Conservation (phyloP, 2,329 filamentous ascomycete species). For the Claviceps fusiformis region DNA sequence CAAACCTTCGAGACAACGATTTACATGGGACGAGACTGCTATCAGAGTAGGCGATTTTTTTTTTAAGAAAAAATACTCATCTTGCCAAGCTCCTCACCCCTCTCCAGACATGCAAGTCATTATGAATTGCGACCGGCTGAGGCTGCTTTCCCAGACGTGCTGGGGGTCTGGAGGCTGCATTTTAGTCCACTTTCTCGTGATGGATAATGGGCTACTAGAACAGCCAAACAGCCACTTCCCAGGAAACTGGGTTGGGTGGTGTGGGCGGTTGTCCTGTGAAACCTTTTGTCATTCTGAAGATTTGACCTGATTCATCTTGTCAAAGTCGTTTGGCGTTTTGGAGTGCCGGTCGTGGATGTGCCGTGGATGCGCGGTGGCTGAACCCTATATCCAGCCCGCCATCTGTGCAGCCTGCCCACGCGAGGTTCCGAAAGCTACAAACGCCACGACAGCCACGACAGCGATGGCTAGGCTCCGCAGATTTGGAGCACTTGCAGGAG, state of each 20-base stretch:
- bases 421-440: conserved; percentile 9
- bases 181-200: neutral
- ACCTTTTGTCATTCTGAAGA: neutral
- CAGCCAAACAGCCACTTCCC: conserved; percentile 1
- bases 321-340: neutral
- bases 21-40: neutral
- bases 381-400: neutral
- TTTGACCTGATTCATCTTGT: neutral
- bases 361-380: neutral
- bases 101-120: neutral
- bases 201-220: neutral
- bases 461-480: neutral
- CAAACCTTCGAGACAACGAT: neutral
- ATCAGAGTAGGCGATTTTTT: neutral
- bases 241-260: neutral
- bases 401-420: conserved; percentile 8
- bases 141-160: neutral
- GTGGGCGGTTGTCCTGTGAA: neutral
- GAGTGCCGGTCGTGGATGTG: neutral
- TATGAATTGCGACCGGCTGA: neutral
- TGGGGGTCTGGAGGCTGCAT: neutral
- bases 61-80: neutral
- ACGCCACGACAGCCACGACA: conserved; percentile 6
- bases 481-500: neutral
- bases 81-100: neutral